These are phyloP conservation scores for Sugiyamaella americana DNA, from an alignment of 805 yeast species.

Conservation along the genomic window DNA sequence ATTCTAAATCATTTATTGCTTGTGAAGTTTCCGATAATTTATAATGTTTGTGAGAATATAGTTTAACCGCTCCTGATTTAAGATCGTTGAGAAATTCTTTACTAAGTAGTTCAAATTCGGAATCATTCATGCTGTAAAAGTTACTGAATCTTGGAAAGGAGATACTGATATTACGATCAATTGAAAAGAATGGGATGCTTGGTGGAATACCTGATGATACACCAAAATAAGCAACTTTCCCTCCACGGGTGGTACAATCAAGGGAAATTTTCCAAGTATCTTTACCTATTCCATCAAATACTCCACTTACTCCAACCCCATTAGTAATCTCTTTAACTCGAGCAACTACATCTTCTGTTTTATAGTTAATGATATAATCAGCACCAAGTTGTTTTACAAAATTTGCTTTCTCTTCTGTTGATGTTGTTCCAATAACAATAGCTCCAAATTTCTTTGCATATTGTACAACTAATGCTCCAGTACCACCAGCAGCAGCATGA, in stretches of 20 bases:
- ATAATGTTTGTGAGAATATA: conserved; percentile 48
- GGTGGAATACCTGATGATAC: conserved; percentile 82
- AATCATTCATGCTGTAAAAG: conserved; percentile 48
- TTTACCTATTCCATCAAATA: conserved; percentile 41
- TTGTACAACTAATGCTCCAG: conserved; percentile 68
- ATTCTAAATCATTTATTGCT: conserved; percentile 59
- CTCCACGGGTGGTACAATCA: conserved; percentile 52
- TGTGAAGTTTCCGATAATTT: conserved; percentile 53
- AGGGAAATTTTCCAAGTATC: conserved; percentile 65
- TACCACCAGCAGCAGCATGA: conserved; percentile 97
- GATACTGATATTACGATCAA: conserved; percentile 59
- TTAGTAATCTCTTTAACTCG: conserved; percentile 30
- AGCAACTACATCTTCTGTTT: conserved; percentile 27
- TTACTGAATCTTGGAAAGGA: conserved; percentile 56
- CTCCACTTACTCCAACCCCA: conserved; percentile 30
- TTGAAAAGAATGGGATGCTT: conserved; percentile 46
- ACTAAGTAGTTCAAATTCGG: conserved; percentile 46
- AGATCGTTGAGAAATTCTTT: conserved; percentile 38
- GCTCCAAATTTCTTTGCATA: conserved; percentile 61
- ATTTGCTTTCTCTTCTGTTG: conserved; percentile 63
- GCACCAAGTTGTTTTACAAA: conserved; percentile 75
- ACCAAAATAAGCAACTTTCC: conserved; percentile 72
- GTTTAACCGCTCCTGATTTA: conserved; percentile 43
- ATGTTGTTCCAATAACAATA: conserved; percentile 77
- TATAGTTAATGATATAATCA: conserved; percentile 49